A percentile compares a stretch with the other conserved stretches of the same genome.
These are phyloP conservation scores for Peltaster fructicola DNA, from an alignment of 2,329 filamentous ascomycete species.

Conservation along the genomic window DNA sequence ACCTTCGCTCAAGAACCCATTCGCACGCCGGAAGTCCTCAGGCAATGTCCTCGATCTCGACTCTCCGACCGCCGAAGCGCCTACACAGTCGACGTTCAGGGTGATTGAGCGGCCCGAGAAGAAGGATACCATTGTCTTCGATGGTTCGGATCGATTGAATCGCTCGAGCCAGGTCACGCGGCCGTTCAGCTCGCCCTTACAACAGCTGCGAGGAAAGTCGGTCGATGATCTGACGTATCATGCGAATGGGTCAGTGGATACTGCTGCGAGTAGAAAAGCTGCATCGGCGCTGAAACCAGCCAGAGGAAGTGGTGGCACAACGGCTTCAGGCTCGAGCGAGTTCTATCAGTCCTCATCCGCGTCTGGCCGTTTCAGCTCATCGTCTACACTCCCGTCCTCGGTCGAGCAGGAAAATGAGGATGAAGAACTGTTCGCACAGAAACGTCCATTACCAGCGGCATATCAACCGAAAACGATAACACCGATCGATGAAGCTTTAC, in stretches of 20 bases:
- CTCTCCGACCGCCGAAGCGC: slow-evolving; percentile 4
- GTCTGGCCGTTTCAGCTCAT: slow-evolving; percentile 36
- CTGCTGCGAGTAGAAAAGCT: too few species aligned
- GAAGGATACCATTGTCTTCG: slow-evolving; percentile 20
- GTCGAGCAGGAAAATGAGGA: slow-evolving; percentile 25
- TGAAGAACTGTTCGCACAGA: slow-evolving; percentile 20
- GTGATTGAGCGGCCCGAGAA: slow-evolving; percentile 35
- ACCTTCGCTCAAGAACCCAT: slow-evolving; percentile 31
- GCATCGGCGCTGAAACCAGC: too few species aligned
- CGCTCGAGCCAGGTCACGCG: slow-evolving; percentile 13
- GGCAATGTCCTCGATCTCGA: slow-evolving; percentile 30
- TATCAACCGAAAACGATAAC: too few species aligned
- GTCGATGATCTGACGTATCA: slow-evolving; percentile 16
- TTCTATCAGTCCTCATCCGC: slow-evolving; percentile 23
- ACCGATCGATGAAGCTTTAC: too few species aligned
- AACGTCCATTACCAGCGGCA: too few species aligned
- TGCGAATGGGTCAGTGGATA: slow-evolving; percentile 18
- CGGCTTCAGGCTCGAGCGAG: slow-evolving; percentile 29
- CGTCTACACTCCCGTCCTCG: slow-evolving; percentile 39
- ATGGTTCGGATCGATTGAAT: slow-evolving; percentile 7
- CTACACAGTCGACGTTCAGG: slow-evolving; percentile 28
- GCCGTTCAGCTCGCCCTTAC: slow-evolving; percentile 19
- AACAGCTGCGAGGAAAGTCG: slow-evolving; percentile 17
- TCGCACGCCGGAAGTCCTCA: slow-evolving; percentile 34
- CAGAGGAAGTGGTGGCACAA: slow-evolving; percentile 32